phyloP scores from a whole-genome alignment of 2,329 filamentous ascomycete genomes.

The Pseudocercospora fijiensis region DNA sequence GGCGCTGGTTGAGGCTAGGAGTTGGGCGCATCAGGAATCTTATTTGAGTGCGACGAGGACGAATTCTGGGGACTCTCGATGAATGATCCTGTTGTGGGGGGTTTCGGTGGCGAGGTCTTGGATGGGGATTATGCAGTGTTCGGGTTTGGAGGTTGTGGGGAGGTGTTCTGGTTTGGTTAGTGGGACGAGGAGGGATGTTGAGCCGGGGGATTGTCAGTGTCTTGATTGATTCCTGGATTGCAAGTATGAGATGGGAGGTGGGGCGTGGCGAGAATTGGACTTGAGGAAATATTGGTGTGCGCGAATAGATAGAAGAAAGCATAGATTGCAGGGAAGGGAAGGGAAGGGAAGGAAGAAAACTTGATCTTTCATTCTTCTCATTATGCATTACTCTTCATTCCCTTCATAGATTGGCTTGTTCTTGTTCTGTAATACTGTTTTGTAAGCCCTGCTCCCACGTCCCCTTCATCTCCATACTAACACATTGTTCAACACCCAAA shows the following conservation, averaged over 20 bases:
- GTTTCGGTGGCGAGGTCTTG: slow-evolving; percentile 43
- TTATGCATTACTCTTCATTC: background rate
- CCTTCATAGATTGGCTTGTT: background rate
- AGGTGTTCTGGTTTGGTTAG: slow-evolving; percentile 30
- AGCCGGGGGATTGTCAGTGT: slow-evolving; percentile 30
- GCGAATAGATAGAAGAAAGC: too few relatives aligned
- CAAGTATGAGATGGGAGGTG: too few relatives aligned
- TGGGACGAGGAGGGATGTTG: slow-evolving; percentile 25
- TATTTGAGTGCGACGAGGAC: slow-evolving; percentile 16
- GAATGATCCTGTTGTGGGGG: slow-evolving; percentile 39
- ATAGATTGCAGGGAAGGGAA: background rate
- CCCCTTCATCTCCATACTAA: too few relatives aligned
- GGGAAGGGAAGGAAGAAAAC: background rate
- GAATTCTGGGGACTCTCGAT: slow-evolving; percentile 29
- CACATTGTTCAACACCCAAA: too few relatives aligned
- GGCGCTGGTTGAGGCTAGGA: slow-evolving; percentile 35
- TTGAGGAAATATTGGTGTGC: too few relatives aligned
- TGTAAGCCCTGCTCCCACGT: background rate
- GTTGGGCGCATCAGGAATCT: slow-evolving; percentile 29
- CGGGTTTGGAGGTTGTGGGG: slow-evolving; percentile 25
- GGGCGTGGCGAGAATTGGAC: too few relatives aligned
- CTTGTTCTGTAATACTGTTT: background rate
- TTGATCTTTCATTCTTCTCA: background rate
- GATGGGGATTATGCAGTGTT: slow-evolving; percentile 40
- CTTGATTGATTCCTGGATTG: slow-evolving; percentile 21